Evolutionary conservation across 208 protist genomes (phyloP).

Genomic region (Blastocrithidia nonstop): DNA sequence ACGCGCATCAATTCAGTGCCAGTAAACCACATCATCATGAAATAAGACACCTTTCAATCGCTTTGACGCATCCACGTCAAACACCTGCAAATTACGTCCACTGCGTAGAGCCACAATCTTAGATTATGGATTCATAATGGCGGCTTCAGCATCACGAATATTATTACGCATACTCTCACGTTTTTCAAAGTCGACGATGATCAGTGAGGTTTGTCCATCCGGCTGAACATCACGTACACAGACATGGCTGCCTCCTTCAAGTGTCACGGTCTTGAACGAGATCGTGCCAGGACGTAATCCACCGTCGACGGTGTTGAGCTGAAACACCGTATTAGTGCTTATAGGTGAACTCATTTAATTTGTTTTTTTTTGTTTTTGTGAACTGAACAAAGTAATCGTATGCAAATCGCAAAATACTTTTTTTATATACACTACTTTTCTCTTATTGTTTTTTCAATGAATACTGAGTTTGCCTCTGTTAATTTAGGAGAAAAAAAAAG

Average conservation of each 20-base stretch:
- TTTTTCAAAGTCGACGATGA: conserved; percentile 94
- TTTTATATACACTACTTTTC: too few relatives aligned
- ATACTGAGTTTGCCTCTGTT: too few relatives aligned
- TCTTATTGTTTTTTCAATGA: too few relatives aligned
- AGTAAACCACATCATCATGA: conserved; percentile 92
- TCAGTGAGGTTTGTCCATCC: conserved; percentile 56
- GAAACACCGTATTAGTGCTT: conserved; percentile 45
- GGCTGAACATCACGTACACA: conserved; percentile 91
- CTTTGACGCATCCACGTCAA: conserved; percentile 94
- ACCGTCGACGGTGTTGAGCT: conserved; percentile 71
- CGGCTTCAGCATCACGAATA: conserved; percentile 94
- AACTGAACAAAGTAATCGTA: too few relatives aligned
- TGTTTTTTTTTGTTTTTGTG: too few relatives aligned
- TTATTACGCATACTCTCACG: conserved; percentile 91
- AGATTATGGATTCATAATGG: conserved; percentile 96
- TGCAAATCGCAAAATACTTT: too few relatives aligned
- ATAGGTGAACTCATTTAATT: conserved; percentile 59
- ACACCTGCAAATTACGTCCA: conserved; percentile 95
- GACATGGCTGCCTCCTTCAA: conserved; percentile 97
- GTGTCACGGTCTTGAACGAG: conserved; percentile 92
- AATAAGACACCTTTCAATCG: conserved; percentile 92
- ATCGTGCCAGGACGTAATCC: conserved; percentile 90
- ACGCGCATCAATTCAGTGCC: conserved; percentile 92
- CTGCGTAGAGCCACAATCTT: conserved; percentile 96
- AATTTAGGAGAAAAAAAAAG: too few relatives aligned